Base-by-base conservation (phyloP, 495 filamentous ascomycete species). In the Opeltia flavorubescens region DNA sequence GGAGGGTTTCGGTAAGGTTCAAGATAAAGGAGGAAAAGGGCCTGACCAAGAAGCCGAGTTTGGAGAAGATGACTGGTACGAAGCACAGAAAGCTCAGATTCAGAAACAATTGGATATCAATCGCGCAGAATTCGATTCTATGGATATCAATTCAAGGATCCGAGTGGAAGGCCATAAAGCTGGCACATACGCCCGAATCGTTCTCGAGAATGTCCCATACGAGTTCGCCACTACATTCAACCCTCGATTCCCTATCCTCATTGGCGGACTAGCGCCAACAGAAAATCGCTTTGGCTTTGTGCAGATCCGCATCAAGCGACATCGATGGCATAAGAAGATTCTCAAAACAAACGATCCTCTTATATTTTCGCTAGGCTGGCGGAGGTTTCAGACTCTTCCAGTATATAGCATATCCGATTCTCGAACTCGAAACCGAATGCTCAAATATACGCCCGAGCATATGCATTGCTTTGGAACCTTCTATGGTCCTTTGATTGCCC, bases 321-420 rank as follows among this genome's bases (percentile, higher is more conserved):
- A 98, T 59, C 75, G 91, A 52, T 98, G 93, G 93, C 91, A 96
- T 62, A 95, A 96, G 76, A 94, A 88, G 71, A 95, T 95, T 47
- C 69, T 98, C 51, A 98, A 98, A 66, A 95, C 86, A 15, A 94
- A 89, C 53, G 91, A 98, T 56, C 91, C 91, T 13, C 75, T 98
- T 31, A 93, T 96, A 57, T 95, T 96, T 70, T 94, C 88, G 2
- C 74, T 95, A 11, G 91, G 91, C n/a, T 98, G 91, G 91, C 75
- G 91, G 42, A 74, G 91, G 43, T 96, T 96, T 69, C 91, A 96
- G 63, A 76, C 83, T 3, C 66, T 94, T 49, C 91, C 91, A 0
- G 76, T 96, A 41, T 96, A 95, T 70, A 87, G 83, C 65, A 94
- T 89, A 26, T 93, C 84, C 18, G 93, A 95, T 63, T 89, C 80